These are phyloP conservation scores for Phytophthora podocarpi DNA, from an alignment of 352 stramenopile species.

Conservation along the genomic window DNA sequence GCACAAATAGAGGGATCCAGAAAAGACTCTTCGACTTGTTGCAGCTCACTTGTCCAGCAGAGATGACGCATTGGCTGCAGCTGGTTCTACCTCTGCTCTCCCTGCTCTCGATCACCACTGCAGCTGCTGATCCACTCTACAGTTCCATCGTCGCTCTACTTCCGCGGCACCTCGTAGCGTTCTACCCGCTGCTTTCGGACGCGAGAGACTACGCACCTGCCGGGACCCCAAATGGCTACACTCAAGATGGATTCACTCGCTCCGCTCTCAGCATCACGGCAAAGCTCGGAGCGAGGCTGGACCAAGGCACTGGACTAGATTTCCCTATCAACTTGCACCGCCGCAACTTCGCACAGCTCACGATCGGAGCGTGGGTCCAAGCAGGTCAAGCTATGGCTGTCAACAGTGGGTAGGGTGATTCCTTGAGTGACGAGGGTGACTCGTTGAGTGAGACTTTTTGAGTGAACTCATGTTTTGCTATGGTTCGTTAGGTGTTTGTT, in stretches of 20 bases:
- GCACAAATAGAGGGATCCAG: no score
- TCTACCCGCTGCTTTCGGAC: conserved; percentile 48
- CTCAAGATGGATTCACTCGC: conserved; percentile 37
- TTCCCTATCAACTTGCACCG: conserved; percentile 40
- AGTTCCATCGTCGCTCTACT: conserved; percentile 38
- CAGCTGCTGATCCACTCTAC: conserved; percentile 4
- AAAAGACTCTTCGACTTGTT: conserved; percentile 4
- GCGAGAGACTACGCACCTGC: conserved; percentile 44
- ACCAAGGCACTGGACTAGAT: conserved; percentile 36
- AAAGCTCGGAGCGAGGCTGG: conserved; percentile 28
- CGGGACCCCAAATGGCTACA: conserved; percentile 40
- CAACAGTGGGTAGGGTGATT: conserved; percentile 21
- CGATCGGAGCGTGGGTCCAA: conserved; percentile 51
- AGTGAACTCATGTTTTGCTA: conserved; percentile 1
- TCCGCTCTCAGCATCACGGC: not conserved
- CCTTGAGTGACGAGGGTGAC: not conserved
- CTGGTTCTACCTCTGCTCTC: conserved; percentile 16
- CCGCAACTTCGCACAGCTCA: conserved; percentile 30
- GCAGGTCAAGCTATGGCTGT: conserved; percentile 18
- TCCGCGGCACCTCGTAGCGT: conserved; percentile 46
- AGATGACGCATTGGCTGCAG: conserved; percentile 12
- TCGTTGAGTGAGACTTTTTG: conserved; percentile 2
- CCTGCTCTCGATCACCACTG: not conserved
- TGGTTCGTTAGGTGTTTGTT: conserved; percentile 45
- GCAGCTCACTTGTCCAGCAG: no score